phyloP scores from a whole-genome alignment of 2,329 filamentous ascomycete species.

The Hypoxylon sp. region DNA sequence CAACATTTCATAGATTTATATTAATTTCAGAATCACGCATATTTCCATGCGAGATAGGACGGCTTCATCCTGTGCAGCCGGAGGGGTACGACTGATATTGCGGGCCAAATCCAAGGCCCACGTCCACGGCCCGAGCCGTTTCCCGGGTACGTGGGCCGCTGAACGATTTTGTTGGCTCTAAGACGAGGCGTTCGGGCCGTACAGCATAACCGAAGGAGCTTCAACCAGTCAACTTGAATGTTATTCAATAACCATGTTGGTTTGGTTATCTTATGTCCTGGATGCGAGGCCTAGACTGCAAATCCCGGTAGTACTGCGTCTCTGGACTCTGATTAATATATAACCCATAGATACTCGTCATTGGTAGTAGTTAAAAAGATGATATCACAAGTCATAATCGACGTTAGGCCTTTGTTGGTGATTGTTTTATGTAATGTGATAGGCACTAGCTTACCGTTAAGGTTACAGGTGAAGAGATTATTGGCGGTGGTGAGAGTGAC shows the following conservation, averaged over 20 bases:
- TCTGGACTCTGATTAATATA: not conserved
- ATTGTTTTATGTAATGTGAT: slow-evolving; percentile 9
- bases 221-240: not conserved
- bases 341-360: slow-evolving; percentile 1
- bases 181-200: slow-evolving; percentile 18
- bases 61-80: not conserved
- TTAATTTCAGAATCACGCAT: slow-evolving; percentile 7
- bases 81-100: not conserved
- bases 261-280: not conserved
- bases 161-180: slow-evolving; percentile 5
- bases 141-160: not conserved
- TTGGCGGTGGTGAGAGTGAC: not conserved
- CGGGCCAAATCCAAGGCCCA: not conserved
- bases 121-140: slow-evolving; percentile 18
- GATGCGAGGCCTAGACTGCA: slow-evolving; percentile 1
- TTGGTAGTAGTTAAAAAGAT: not conserved
- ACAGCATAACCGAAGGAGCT: not conserved
- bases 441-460: not conserved
- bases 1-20: slow-evolving; percentile 3
- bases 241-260: not conserved
- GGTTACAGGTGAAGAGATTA: not conserved
- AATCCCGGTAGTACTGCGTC: not conserved
- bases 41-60: slow-evolving; percentile 3
- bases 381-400: slow-evolving; percentile 6
- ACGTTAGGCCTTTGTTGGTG: not conserved